Evolutionary conservation across 768 basidiomycete genomes (phyloP).

Genomic region (Suillus alpinus): DNA sequence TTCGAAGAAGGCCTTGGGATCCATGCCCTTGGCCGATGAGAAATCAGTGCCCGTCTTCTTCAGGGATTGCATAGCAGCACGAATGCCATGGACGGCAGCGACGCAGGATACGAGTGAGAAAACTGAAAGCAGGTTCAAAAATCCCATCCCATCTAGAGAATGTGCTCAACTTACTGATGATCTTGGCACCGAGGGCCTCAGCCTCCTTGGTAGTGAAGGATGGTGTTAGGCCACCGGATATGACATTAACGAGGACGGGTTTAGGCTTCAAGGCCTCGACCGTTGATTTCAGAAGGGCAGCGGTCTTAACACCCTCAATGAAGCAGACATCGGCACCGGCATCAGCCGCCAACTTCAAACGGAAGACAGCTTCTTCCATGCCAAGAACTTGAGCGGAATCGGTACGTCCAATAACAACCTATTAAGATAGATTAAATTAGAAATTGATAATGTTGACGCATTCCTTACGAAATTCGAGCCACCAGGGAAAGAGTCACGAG

Average conservation of each 20-base stretch:
- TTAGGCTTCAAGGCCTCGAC: conserved; percentile 69
- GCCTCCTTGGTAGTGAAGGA: conserved; percentile 70
- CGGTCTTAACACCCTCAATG: conserved; percentile 73
- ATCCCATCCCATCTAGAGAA: background rate
- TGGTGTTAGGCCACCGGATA: conserved; percentile 75
- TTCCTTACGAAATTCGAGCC: conserved; percentile 65
- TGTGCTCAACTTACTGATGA: conserved; percentile 58
- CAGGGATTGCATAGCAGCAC: conserved; percentile 71
- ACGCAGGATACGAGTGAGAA: conserved; percentile 77
- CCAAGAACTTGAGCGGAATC: conserved; percentile 78
- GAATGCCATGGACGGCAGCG: conserved; percentile 73
- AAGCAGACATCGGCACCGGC: conserved; percentile 80
- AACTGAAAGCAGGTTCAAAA: conserved; percentile 37
- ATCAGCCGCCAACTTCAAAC: conserved; percentile 68
- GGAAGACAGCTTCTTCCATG: conserved; percentile 70
- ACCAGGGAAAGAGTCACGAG: conserved; percentile 73
- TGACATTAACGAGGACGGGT: conserved; percentile 78
- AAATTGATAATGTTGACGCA: background rate
- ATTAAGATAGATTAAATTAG: background rate
- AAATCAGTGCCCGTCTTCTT: conserved; percentile 81
- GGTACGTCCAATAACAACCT: conserved; percentile 75
- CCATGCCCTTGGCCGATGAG: conserved; percentile 59
- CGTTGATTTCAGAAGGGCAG: conserved; percentile 60
- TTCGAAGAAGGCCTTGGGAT: conserved; percentile 74
- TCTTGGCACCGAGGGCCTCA: conserved; percentile 68